Evolutionary conservation across 208 protist species (phyloP), one percentile per base, ranked within the genome.

Genomic region (Acanthamoeba lenticulata): DNA sequence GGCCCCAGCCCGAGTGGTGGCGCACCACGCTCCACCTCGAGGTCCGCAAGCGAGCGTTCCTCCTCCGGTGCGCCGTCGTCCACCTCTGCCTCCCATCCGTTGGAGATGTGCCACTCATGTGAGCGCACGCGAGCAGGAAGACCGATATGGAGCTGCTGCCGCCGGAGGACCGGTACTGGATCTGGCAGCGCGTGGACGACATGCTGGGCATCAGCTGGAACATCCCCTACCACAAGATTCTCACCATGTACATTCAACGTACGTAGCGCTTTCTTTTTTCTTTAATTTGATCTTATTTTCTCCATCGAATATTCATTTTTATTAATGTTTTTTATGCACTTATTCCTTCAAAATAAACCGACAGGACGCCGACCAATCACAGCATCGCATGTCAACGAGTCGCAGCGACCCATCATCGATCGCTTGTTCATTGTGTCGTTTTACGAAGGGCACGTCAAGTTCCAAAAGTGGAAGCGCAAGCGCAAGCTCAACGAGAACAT

Each of bases 151-250:
- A 55, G 17, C 27, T 55, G 3, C 42, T 85, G 17, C 36, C 42
- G 24, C 21, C 74, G 2, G 74, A 85, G 19, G 74, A 85, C 32
- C 17, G 74, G 29, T 57, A 40, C 17, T 85, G 74, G 74, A 42
- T 85, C 13, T 85, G 74, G 74, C 74, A 85, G 74, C 74, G 74
- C 55, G 74, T 85, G 19, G 74, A 85, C 32, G 74, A 85, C 74
- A 85, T 85, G 74, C 74, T 85, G 21, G 74, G 74, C n/a, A 85
- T 85, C 74, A 85, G 74, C 32, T 85, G 74, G 74, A 85, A 85
- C 44, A 85, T 85, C 55, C 44, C 74, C 42, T 85, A 85, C 74
- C 24, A 85, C 74, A 85, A 85, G 44, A 85, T 85, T 2, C 44
- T 85, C 42, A 85, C 38, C 42, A 57, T 85, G 42, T 38, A 85